Evolutionary conservation across 768 basidiomycete genomes (phyloP), one percentile per base, ranked within the genome.

Genomic region (Termitomyces titanicus): DNA sequence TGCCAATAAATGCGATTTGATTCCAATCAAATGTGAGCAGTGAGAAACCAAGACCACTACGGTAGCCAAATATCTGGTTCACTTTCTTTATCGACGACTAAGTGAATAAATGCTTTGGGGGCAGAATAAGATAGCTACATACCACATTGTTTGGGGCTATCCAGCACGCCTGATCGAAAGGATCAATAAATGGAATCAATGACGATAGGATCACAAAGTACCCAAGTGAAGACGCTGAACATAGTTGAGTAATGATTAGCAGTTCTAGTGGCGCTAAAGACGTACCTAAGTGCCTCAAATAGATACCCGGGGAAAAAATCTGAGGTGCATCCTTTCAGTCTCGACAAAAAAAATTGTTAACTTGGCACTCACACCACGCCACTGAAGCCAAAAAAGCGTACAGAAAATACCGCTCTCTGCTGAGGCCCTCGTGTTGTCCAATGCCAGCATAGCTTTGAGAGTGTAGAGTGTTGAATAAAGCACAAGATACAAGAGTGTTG

Each of bases 391-490:
- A 39, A 63, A 85, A 86, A 0, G 78, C 81, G 50, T 78, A 79
- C 29, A 70, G 52, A 65, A 86, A 87, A 68, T 80, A 88, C 5
- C 78, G 71, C 61, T 86, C 84, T 63, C 85, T 72, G 42, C 74
- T 78, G 42, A 85, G 65, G 3, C 83, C 82, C 22, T 78, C 79
- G 37, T 77, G 77, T 15, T 72, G 63, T 1, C 82, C 82, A 50
- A 81, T 75, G 1, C 84, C 83, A 27, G 77, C 77, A 57, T 83
- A 82, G 35, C 71, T 75, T 50, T 82, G 77, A 0, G 81, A 80
- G 65, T 90, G 88, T 8, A 90, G 75, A 0, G 88, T 90, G 59
- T 90, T 89, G 67, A 87, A 88, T 3, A 89, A 68, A 2, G 85
- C 84, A 61, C 86, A 88, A 0, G 79, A 74, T 12, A 89, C 88